Evolutionary conservation across 139 green algal genomes (phyloP), one percentile per base, ranked within the genome.

Genomic region (Asterochloris sp.): DNA sequence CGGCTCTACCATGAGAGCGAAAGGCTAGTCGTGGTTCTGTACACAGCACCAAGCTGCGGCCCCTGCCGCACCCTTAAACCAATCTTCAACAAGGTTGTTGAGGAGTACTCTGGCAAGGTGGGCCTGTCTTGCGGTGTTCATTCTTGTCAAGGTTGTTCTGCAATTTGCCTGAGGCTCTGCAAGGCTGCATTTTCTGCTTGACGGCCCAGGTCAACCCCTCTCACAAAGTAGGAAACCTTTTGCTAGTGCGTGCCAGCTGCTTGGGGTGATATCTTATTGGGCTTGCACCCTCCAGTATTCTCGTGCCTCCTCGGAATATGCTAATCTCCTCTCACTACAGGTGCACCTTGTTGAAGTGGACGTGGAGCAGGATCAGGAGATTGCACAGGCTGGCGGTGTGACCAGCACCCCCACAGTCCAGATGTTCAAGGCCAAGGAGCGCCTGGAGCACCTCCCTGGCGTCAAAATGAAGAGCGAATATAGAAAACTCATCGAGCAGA

Each of bases 401-500:
- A 92, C 88, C 26, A 94, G 96, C 64, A 99, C 96, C n/a, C 96
- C 96, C 62, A 96, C 93, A 0, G 83, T 99, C 66, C 94, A 98
- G 84, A 82, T 98, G 62, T 99, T 99, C 87, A 96, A 96, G 85
- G 83, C 96, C 86, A 99, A 99, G 91, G 93, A 91, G 76, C 90
- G 91, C 26, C 74, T 98, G 66, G 82, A 89, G 21, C 88, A 91
- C 66, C 47, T 96, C 79, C 85, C 92, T 47, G 95, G 96, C 63
- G 95, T 99, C n/a, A 98, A 98, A 90, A 92, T 93, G 89, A 98
- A 98, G 92, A 88, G 86, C 63, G 92, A 98, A 62, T 99, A 98
- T 87, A 81, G 89, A 23, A 64, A 82, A 19, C 64, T 86, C 19
- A 83, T 83, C 24, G 21, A 28, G n/a, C 29, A 69, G 12, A 69